Percentiles rank a stretch among this genome's conserved stretches.
These are phyloP conservation scores for Blastobotrys americana DNA, from an alignment of 805 yeast species.

Conservation along the genomic window DNA sequence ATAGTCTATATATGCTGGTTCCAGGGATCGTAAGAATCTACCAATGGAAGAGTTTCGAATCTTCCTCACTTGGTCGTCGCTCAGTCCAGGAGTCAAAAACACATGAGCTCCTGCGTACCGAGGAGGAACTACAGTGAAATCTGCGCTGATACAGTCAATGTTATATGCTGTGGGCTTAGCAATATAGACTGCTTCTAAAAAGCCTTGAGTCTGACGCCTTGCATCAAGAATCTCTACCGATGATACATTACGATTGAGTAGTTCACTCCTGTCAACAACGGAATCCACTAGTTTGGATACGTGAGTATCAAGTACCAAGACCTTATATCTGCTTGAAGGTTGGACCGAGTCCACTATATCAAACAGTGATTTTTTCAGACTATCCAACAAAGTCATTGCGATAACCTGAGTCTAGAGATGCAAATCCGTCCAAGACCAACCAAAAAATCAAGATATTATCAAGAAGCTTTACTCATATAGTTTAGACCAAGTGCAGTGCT, in stretches of 20 bases:
- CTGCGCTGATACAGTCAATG: slow-evolving; percentile 71
- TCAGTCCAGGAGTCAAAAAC: slow-evolving; percentile 56
- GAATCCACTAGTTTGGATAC: slow-evolving; percentile 22
- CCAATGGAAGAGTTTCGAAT: slow-evolving; percentile 24
- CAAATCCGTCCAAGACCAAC: no score
- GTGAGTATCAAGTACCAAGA: slow-evolving; percentile 26
- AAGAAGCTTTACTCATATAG: no score
- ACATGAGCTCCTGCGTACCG: slow-evolving; percentile 71
- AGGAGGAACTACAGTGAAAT: slow-evolving; percentile 55
- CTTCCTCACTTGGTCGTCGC: slow-evolving; percentile 19
- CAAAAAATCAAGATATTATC: no score
- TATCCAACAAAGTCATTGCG: not conserved
- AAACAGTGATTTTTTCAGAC: slow-evolving; percentile 24
- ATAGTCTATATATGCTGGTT: slow-evolving; percentile 42
- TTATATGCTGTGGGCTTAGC: slow-evolving; percentile 62
- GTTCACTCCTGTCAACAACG: slow-evolving; percentile 35
- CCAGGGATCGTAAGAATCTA: slow-evolving; percentile 26
- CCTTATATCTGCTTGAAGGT: slow-evolving; percentile 33
- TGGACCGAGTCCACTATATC: slow-evolving; percentile 35
- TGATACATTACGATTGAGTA: slow-evolving; percentile 30
- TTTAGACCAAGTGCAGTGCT: no score
- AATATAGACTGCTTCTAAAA: slow-evolving; percentile 74
- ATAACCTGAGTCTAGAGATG: no score
- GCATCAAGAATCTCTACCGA: slow-evolving; percentile 42
- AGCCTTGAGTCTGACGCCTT: slow-evolving; percentile 51